Percentiles rank a stretch among this genome's conserved stretches.
These are phyloP conservation scores for Cyberlindnera japonica DNA, from an alignment of 805 yeast species.

Conservation along the genomic window DNA sequence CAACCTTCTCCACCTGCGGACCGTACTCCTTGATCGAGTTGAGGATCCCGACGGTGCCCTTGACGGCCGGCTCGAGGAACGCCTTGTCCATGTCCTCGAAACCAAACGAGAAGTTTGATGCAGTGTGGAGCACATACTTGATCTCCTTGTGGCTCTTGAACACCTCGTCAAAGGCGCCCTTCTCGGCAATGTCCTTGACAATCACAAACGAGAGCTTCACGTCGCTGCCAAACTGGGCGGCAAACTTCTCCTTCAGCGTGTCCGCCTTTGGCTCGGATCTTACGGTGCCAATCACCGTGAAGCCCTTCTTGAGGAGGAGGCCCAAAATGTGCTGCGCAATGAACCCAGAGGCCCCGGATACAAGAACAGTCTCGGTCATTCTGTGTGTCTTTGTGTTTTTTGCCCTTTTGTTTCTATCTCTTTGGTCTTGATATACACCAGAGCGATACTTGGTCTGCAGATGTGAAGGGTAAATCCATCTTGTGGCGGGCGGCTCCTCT, in stretches of 20 bases:
- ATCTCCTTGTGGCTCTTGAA: constrained; percentile 41
- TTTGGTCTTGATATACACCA: no score
- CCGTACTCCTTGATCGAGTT: constrained; percentile 27
- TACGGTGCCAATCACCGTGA: constrained; percentile 36
- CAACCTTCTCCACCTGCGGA: constrained; percentile 43
- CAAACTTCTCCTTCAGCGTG: constrained; percentile 16
- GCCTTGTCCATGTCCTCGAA: constrained; percentile 42
- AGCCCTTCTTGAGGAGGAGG: constrained; percentile 34
- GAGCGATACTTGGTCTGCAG: no score
- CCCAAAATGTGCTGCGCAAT: constrained; percentile 40
- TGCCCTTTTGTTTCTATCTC: no score
- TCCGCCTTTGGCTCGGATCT: constrained; percentile 28
- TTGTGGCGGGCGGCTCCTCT: no score
- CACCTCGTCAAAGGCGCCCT: constrained; percentile 41
- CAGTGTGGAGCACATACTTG: constrained; percentile 53
- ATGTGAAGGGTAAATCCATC: no score
- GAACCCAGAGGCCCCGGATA: constrained; percentile 45
- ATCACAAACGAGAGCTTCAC: constrained; percentile 19
- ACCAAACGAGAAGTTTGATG: constrained; percentile 45
- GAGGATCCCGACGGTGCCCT: constrained; percentile 50
- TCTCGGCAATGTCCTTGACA: constrained; percentile 42
- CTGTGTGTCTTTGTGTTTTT: no score
- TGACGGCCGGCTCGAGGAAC: constrained; percentile 52
- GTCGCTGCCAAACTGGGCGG: constrained; percentile 1
- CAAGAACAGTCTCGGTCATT: constrained; percentile 10